A percentile compares a stretch with the other conserved stretches of the same genome.
Evolutionary conservation across 176 grass and related monocot genomes (phyloP).

Genomic region (Melocanna baccifera): DNA sequence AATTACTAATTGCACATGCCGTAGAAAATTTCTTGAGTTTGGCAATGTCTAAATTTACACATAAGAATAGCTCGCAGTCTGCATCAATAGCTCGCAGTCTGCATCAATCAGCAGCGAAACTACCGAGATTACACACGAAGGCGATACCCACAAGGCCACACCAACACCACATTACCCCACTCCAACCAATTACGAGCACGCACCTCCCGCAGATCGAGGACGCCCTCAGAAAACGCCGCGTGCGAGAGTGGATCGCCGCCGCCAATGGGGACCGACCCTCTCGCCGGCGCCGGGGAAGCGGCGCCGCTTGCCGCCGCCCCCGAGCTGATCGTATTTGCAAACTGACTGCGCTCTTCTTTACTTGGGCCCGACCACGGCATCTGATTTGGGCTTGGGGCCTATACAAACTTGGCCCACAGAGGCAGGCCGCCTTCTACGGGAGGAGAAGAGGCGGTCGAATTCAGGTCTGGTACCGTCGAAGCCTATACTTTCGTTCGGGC

Average conservation of each 20-base stretch:
- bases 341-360: background rate
- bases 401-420: background rate
- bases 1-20: background rate
- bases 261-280: background rate
- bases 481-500: background rate
- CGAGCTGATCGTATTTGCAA: background rate
- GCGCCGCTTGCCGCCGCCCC: background rate
- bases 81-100: background rate
- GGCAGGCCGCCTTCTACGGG: background rate
- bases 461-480: background rate
- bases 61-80: background rate
- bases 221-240: background rate
- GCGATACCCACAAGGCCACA: background rate
- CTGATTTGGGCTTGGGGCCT: background rate
- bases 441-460: background rate
- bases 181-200: background rate
- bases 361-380: background rate
- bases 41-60: background rate
- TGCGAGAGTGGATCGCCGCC: background rate
- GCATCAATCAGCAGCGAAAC: background rate
- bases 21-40: background rate
- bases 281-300: background rate
- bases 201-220: constrained; percentile 31
- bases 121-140: background rate
- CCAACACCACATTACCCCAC: background rate